phyloP scores from a whole-genome alignment of 2,329 filamentous ascomycete species.

The Trichophyton equinum region DNA sequence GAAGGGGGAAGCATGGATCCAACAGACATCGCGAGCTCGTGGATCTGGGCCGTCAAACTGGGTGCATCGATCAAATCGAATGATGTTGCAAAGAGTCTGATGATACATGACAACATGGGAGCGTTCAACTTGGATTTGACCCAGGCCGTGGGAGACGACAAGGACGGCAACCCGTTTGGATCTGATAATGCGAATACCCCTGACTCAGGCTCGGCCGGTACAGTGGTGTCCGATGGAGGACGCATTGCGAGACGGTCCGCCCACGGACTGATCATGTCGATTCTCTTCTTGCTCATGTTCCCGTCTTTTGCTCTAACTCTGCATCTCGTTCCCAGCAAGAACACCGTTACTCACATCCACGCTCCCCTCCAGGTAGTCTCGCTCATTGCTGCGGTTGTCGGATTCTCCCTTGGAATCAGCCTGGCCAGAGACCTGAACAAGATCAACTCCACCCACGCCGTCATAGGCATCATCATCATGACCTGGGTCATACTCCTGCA shows the following conservation, averaged over 20 bases:
- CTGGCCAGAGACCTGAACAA: slow-evolving; percentile 31
- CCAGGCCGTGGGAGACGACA: slow-evolving; percentile 38
- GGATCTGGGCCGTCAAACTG: slow-evolving; percentile 39
- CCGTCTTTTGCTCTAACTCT: slow-evolving; percentile 16
- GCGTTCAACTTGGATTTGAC: slow-evolving; percentile 38
- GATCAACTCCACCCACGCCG: slow-evolving; percentile 35
- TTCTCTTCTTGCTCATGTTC: slow-evolving; percentile 18
- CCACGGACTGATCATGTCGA: slow-evolving; percentile 19
- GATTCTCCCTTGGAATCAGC: slow-evolving; percentile 40
- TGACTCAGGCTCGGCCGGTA: background rate
- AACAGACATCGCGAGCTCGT: slow-evolving; percentile 31
- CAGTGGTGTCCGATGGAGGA: background rate
- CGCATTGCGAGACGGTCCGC: slow-evolving; percentile 11
- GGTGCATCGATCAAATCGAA: slow-evolving; percentile 39
- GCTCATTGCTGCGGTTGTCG: slow-evolving; percentile 37
- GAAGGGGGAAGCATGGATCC: slow-evolving; percentile 41
- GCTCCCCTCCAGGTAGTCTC: slow-evolving; percentile 37
- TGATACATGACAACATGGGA: slow-evolving; percentile 34
- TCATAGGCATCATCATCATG: slow-evolving; percentile 44
- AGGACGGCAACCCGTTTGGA: slow-evolving; percentile 23
- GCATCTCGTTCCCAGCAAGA: slow-evolving; percentile 9
- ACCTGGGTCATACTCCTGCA: slow-evolving; percentile 44
- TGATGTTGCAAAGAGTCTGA: slow-evolving; percentile 32
- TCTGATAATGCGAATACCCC: background rate
- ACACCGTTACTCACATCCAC: slow-evolving; percentile 24